These are phyloP conservation scores for Nephelium lappaceum DNA, from an alignment of 345 rosid genomes.

Conservation along the genomic window DNA sequence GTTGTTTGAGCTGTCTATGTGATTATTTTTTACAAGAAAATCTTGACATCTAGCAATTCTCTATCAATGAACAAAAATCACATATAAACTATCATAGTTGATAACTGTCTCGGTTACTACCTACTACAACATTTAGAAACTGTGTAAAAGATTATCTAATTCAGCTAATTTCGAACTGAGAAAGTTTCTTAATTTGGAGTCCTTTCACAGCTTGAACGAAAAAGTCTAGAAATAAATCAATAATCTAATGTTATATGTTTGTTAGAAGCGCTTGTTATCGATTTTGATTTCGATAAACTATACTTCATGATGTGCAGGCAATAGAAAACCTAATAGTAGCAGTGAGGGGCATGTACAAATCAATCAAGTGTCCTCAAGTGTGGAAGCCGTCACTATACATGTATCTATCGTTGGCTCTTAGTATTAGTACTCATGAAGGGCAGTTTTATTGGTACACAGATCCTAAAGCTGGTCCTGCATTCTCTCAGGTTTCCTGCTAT, in stretches of 20 bases:
- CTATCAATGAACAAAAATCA: neutral
- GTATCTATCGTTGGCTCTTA: slow-evolving; percentile 74
- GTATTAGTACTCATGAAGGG: slow-evolving; percentile 81
- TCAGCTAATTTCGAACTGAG: neutral
- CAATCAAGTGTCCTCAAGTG: slow-evolving; percentile 70
- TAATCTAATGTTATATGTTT: neutral
- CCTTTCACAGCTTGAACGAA: neutral
- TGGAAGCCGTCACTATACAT: slow-evolving; percentile 90
- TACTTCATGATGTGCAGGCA: slow-evolving; percentile 36
- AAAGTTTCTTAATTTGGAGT: neutral
- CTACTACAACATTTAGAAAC: neutral
- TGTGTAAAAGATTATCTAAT: neutral
- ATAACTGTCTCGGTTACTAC: neutral
- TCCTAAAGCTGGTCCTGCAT: slow-evolving; percentile 77
- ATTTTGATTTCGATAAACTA: neutral
- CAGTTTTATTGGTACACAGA: slow-evolving; percentile 91
- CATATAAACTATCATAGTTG: no score
- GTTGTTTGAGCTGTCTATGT: neutral
- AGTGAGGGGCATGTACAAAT: slow-evolving; percentile 52
- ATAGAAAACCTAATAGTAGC: slow-evolving; percentile 49
- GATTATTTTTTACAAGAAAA: neutral
- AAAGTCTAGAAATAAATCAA: neutral
- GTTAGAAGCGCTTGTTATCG: neutral
- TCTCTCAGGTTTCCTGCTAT: slow-evolving; percentile 58
- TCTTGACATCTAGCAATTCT: neutral